Evolutionary conservation across 495 filamentous ascomycete species (phyloP).

Genomic region (Podospora conica): DNA sequence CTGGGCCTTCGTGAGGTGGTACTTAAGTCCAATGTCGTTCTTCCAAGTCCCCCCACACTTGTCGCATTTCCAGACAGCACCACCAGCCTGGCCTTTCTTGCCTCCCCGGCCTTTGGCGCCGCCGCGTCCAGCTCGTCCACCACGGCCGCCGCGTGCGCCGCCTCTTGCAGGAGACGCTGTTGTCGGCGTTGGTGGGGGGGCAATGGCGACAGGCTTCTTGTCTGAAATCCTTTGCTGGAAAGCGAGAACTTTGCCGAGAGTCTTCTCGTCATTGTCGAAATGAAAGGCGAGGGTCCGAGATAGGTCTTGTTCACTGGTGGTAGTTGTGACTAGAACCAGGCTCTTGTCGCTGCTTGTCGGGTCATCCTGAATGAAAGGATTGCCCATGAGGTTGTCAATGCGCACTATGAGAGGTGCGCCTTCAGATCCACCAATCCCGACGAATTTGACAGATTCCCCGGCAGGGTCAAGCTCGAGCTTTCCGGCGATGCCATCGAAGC

Average conservation of each 20-base stretch:
- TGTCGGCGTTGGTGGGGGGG: not conserved
- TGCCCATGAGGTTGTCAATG: constrained; percentile 11
- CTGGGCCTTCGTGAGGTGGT: constrained; percentile 45
- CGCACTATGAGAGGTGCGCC: constrained; percentile 16
- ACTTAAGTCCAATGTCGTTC: constrained; percentile 47
- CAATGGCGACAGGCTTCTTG: not conserved
- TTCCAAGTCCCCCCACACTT: constrained; percentile 46
- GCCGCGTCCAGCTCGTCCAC: constrained; percentile 15
- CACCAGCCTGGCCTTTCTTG: constrained; percentile 12
- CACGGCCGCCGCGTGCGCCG: constrained; percentile 15
- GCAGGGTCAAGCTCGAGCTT: constrained; percentile 11
- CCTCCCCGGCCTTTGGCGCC: constrained; percentile 6
- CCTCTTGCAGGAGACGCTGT: constrained; percentile 12
- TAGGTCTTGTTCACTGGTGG: not conserved
- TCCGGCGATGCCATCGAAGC: constrained; percentile 15
- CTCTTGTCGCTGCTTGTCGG: constrained; percentile 15
- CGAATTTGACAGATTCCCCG: constrained; percentile 9
- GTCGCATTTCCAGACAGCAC: constrained; percentile 32
- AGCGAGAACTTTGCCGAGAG: constrained; percentile 6
- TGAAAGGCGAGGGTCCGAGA: constrained; percentile 15
- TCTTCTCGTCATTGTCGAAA: constrained; percentile 10
- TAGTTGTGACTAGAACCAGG: constrained; percentile 9
- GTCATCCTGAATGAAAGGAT: constrained; percentile 13
- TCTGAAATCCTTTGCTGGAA: constrained; percentile 12
- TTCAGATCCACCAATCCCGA: not conserved